Conservation (phyloP, 106 monocot species). For the Narthecium ossifragum region DNA sequence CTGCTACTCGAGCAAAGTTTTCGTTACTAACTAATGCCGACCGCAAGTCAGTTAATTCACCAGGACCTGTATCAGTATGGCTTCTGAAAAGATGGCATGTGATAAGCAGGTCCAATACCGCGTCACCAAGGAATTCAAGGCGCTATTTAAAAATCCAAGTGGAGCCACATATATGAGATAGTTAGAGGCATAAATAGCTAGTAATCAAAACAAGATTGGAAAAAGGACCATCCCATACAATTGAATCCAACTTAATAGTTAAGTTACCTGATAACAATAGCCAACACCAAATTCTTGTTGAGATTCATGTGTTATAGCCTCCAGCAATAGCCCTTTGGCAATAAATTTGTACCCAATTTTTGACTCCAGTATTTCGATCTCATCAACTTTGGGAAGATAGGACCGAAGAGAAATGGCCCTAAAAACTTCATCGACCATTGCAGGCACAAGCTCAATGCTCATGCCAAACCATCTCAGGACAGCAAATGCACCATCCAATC, state of each 20-base stretch:
- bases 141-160: constrained; percentile 30
- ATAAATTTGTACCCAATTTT: constrained; percentile 62
- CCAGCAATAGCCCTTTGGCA: constrained; percentile 69
- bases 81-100: constrained; percentile 64
- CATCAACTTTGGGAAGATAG: constrained; percentile 33
- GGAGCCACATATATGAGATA: too few relatives aligned
- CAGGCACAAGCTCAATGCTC: constrained; percentile 30
- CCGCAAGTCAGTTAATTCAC: constrained; percentile 76
- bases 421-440: constrained; percentile 43
- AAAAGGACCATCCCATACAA: too few relatives aligned
- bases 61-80: constrained; percentile 66
- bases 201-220: too few relatives aligned
- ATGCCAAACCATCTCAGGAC: constrained; percentile 78
- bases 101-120: constrained; percentile 72
- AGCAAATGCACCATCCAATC: constrained; percentile 55
- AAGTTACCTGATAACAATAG: constrained; percentile 77
- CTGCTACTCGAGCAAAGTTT: constrained; percentile 73
- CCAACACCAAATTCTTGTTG: constrained; percentile 29
- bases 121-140: constrained; percentile 88
- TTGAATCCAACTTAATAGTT: too few relatives aligned
- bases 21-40: constrained; percentile 90
- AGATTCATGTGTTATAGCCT: constrained; percentile 85
- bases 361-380: constrained; percentile 55
- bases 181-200: too few relatives aligned
- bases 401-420: constrained; percentile 24